Evolutionary conservation across 768 basidiomycete genomes (phyloP), one percentile per base, ranked within the genome.

Genomic region (Mycena chlorophos): DNA sequence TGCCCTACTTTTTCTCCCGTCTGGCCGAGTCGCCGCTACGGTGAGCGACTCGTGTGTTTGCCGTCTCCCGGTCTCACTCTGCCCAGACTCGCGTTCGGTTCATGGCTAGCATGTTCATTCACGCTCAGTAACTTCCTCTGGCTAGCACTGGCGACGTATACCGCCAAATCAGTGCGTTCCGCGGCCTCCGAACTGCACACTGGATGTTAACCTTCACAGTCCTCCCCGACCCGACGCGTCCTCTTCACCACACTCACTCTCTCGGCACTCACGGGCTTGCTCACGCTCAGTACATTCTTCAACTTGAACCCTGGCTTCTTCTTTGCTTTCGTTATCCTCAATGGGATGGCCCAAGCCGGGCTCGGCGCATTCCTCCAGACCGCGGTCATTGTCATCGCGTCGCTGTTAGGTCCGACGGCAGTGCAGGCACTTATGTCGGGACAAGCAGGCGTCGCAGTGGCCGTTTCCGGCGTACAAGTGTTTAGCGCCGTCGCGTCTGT

Each of bases 391-490:
- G 91, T 88, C 0, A 80, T 91, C n/a, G 90, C 91, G 2, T 85
- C 91, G 0, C 72, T 92, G 3, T 89, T 93, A 61, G 94, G 93
- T 0, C 79, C 84, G 2, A 68, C 77, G 5, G 85, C 85, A 13
- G 79, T 94, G 49, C 88, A 94, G 67, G 76, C 83, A 23, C 75
- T 89, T 67, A 82, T 94, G 78, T 84, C 91, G 2, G 93, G 91
- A 12, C 91, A 94, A 70, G 93, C 89, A 0, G 90, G 88, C 0
- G 83, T 94, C 2, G 94, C 86, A 0, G 89, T 95, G 13, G 85
- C 83, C 1, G 85, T 94, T 58, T 91, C 91, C 50, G 73, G 77
- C 1, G 85, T 92, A 0, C 91, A 94, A 64, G 79, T 93, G 6
- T 57, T 85, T 29, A 85, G 89, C 55, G 79, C 87, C 8, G 68